phyloP scores from a whole-genome alignment of 345 rosid genomes.

The Draba incana region DNA sequence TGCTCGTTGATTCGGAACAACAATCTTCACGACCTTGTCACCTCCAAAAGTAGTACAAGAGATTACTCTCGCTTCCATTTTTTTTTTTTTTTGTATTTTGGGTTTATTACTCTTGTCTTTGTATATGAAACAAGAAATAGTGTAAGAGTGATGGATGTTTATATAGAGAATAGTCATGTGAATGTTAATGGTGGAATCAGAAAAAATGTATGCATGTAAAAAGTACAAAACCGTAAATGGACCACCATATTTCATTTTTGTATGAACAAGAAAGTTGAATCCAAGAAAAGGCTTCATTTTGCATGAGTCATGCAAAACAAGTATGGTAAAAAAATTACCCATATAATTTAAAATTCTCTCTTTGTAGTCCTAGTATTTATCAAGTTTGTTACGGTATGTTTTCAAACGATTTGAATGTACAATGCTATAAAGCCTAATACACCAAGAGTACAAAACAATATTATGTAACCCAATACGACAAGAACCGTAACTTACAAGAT shows the following conservation, averaged over 20 bases:
- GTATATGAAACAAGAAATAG: neutral
- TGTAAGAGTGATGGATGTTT: constrained; percentile 9
- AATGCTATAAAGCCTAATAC: too few relatives aligned
- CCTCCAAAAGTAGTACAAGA: constrained; percentile 41
- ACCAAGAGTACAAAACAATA: too few relatives aligned
- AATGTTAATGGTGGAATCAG: constrained; percentile 33
- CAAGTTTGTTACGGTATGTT: too few relatives aligned
- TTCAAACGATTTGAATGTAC: too few relatives aligned
- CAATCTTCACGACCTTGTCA: constrained; percentile 43
- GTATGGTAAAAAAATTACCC: too few relatives aligned
- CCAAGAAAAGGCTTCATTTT: too few relatives aligned
- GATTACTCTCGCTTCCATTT: constrained; percentile 39
- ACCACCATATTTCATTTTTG: neutral
- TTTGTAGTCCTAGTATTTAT: too few relatives aligned
- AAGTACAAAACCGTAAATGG: constrained; percentile 17
- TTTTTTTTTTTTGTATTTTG: neutral
- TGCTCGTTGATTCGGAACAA: constrained; percentile 25
- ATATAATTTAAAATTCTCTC: too few relatives aligned
- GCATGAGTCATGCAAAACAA: too few relatives aligned
- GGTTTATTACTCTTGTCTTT: constrained; percentile 20
- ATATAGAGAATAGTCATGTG: constrained; percentile 33
- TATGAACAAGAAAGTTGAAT: too few relatives aligned
- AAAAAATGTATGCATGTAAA: constrained; percentile 33
- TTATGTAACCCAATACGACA: too few relatives aligned
- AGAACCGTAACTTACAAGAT: too few relatives aligned